phyloP scores from a whole-genome alignment of 768 basidiomycete species.

The Suillus hirtellus region DNA sequence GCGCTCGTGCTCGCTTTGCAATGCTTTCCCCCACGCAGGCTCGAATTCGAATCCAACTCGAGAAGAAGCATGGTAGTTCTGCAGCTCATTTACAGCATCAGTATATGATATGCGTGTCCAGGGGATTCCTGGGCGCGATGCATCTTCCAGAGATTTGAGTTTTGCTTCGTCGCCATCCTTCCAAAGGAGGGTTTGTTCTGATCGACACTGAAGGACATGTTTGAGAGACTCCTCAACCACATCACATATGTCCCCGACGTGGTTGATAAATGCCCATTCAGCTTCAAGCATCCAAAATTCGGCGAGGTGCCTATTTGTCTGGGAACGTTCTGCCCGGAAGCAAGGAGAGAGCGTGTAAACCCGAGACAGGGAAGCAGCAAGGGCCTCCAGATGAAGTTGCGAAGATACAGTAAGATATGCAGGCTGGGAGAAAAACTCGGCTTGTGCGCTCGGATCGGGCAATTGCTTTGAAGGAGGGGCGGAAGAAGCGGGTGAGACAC shows the following conservation, averaged over 20 bases:
- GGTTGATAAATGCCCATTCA: constrained; percentile 70
- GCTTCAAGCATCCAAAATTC: constrained; percentile 99
- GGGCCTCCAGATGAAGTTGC: constrained; percentile 92
- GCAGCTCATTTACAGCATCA: constrained; percentile 65
- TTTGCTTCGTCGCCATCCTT: constrained; percentile 39
- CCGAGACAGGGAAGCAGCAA: constrained; percentile 74
- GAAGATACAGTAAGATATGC: constrained; percentile 93
- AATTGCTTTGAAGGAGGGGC: constrained; percentile 16
- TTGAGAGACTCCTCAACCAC: constrained; percentile 59
- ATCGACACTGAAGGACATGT: constrained; percentile 32
- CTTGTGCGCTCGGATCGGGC: constrained; percentile 18
- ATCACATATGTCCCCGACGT: constrained; percentile 50
- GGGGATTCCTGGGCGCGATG: constrained; percentile 33
- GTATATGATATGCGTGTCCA: constrained; percentile 83
- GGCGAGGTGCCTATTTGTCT: constrained; percentile 88
- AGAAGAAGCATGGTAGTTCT: constrained; percentile 33
- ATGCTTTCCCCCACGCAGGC: constrained; percentile 65
- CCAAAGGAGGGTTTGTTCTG: constrained; percentile 36
- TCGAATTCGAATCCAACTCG: constrained; percentile 47
- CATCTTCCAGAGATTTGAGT: constrained; percentile 35
- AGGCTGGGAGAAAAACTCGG: constrained; percentile 72
- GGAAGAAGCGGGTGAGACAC: constrained; percentile 48
- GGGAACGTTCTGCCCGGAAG: constrained; percentile 90
- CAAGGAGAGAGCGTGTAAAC: constrained; percentile 92
- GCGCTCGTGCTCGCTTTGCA: constrained; percentile 92